These are phyloP conservation scores for Kodamaea derodonti DNA, from an alignment of 1,139 yeast genomes.

Conservation along the genomic window DNA sequence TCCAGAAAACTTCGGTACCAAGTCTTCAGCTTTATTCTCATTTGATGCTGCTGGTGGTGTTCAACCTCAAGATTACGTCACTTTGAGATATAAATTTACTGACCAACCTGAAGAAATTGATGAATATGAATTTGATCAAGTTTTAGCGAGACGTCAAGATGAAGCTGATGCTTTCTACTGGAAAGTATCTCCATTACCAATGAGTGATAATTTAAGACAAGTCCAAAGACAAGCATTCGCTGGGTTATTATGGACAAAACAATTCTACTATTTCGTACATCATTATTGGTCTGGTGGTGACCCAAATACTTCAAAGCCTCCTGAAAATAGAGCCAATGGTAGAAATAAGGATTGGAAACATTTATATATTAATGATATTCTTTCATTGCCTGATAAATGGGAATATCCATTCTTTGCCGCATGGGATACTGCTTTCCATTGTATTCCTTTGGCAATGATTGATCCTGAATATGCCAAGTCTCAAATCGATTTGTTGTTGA, in stretches of 20 bases:
- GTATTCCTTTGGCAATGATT: slow-evolving; percentile 90
- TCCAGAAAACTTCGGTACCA: slow-evolving; percentile 67
- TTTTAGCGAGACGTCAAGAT: slow-evolving; percentile 72
- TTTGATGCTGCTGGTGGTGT: slow-evolving; percentile 75
- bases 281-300: slow-evolving; percentile 90
- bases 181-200: slow-evolving; percentile 83
- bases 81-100: slow-evolving; percentile 76
- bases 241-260: slow-evolving; percentile 93
- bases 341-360: slow-evolving; percentile 88
- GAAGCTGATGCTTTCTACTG: slow-evolving; percentile 96
- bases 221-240: slow-evolving; percentile 95
- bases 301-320: slow-evolving; percentile 74
- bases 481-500: slow-evolving; percentile 79
- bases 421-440: slow-evolving; percentile 97
- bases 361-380: slow-evolving; percentile 80
- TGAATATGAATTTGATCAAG: slow-evolving; percentile 71
- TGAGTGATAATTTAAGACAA: slow-evolving; percentile 75
- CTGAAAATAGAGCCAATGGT: slow-evolving; percentile 74
- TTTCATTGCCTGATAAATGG: slow-evolving; percentile 94
- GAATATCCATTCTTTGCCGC: slow-evolving; percentile 97
- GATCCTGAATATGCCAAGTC: slow-evolving; percentile 93
- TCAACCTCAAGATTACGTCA: slow-evolving; percentile 86
- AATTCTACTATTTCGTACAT: slow-evolving; percentile 84
- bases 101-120: slow-evolving; percentile 51
- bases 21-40: slow-evolving; percentile 76